Evolutionary conservation across 345 rosid species (phyloP).

Genomic region (Populus ilicifolia): DNA sequence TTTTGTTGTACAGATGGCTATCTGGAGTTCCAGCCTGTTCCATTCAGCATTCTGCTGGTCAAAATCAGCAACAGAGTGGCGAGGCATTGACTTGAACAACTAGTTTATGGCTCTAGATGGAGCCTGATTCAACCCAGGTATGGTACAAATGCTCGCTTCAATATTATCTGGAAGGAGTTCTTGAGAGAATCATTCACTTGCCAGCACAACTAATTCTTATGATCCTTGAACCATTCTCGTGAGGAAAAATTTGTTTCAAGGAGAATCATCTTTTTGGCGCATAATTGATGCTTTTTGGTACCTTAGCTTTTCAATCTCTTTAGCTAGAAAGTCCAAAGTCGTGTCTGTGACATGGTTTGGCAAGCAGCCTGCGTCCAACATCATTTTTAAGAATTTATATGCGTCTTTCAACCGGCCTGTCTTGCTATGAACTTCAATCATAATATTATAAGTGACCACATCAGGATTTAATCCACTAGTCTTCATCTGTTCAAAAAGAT

Average conservation of each 20-base stretch:
- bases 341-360: constrained; percentile 87
- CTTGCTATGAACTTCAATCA: constrained; percentile 84
- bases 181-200: neutral
- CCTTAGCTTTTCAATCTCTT: constrained; percentile 69
- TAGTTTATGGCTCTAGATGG: neutral
- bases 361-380: constrained; percentile 70
- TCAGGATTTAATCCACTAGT: constrained; percentile 65
- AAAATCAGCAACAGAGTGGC: neutral
- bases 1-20: neutral
- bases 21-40: neutral
- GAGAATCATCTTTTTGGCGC: constrained; percentile 22
- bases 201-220: neutral
- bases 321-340: constrained; percentile 68
- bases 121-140: neutral
- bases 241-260: constrained; percentile 4
- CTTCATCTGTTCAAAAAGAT: constrained; percentile 77
- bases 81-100: neutral
- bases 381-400: constrained; percentile 58
- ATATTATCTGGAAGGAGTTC: neutral
- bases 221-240: neutral
- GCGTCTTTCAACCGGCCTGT: constrained; percentile 77
- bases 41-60: neutral
- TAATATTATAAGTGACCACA: constrained; percentile 74
- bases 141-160: neutral
- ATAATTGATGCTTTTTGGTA: constrained; percentile 61